Conservation (phyloP, 108 stramenopile genomes). For the Nitzschia sp. region DNA sequence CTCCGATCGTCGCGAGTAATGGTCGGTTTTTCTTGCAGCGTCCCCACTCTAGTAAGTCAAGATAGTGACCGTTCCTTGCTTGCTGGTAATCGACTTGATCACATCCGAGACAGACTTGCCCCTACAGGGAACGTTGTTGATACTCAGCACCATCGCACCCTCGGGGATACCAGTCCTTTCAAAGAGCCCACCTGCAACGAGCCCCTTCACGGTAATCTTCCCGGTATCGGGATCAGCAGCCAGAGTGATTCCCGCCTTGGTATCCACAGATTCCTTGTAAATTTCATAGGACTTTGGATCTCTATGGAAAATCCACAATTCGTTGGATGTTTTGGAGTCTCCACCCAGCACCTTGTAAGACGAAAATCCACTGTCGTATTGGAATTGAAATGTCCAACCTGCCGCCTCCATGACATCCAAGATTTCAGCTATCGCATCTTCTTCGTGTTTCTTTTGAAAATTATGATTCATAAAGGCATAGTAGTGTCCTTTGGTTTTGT, state of each 20-base stretch:
- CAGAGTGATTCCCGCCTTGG: not conserved
- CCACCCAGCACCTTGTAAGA: slow-evolving; percentile 22
- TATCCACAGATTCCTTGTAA: slow-evolving; percentile 1
- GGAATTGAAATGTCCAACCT: slow-evolving; percentile 43
- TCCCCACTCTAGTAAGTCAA: slow-evolving; percentile 1
- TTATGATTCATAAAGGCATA: slow-evolving; percentile 34
- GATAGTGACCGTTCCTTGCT: not conserved
- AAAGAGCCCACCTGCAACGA: not conserved
- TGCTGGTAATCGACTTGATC: not conserved
- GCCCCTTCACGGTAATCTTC: not conserved
- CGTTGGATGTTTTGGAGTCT: slow-evolving; percentile 11
- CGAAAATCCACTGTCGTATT: slow-evolving; percentile 33
- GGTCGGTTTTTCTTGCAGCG: too few species aligned
- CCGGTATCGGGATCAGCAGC: not conserved
- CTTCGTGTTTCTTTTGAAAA: slow-evolving; percentile 45
- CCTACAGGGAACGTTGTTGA: not conserved
- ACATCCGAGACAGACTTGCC: not conserved
- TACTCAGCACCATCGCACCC: not conserved
- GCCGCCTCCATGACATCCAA: slow-evolving; percentile 41
- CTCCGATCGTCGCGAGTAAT: too few species aligned
- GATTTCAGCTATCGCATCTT: slow-evolving; percentile 31
- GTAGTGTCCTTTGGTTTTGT: slow-evolving; percentile 20
- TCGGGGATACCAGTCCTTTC: not conserved
- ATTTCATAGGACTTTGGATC: not conserved
- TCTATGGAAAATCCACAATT: slow-evolving; percentile 33